Evolutionary conservation across 1,284 basidiomycete genomes (phyloP), one percentile per base, ranked within the genome.

Genomic region (Apiotrichum domesticum): DNA sequence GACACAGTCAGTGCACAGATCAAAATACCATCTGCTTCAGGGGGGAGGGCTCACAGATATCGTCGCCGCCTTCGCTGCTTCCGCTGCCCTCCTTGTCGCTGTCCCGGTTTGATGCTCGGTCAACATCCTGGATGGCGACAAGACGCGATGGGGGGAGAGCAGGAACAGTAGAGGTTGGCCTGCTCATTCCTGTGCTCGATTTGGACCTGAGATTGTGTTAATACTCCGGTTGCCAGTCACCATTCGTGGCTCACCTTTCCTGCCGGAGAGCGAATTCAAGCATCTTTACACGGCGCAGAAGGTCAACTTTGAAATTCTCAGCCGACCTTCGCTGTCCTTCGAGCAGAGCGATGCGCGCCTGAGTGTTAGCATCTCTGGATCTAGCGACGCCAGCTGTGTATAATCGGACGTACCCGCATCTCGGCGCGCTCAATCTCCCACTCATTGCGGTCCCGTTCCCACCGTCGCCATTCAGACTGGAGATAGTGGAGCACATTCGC

Each of bases 361-460:
- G 69, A 29, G 3, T n/a, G 53, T 57, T 44, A 63, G 61, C 40
- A 55, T 40, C 5, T 35, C 15, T 3, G 21, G 35, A 39, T 39
- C 37, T 8, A 3, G 2, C 8, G 9, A 39, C 37, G 13, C 13
- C n/a, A 7, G 8, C 4, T 41, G 37, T 41, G 15, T 34, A 15
- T 4, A 11, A 42, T 9, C 3, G 29, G 29, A 84, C 87, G 69
- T 66, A 92, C 94, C 81, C 94, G 83, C 92, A 98, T 96, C 78
- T 98, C 95, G 39, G 96, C 95, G 66, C 95, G 82, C 79, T 98
- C 95, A 69, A 99, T 99, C 81, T 98, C 95, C 95, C 94, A 98
- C 78, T 98, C 94, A 75, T 99, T 98, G 68, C 95, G 84, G 79
- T 98, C 94, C 73, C 91, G 87, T 75, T 98, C 94, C 73, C 92